These are phyloP conservation scores for Echium plantagineum DNA, from an alignment of 257 asterid species.

Conservation along the genomic window DNA sequence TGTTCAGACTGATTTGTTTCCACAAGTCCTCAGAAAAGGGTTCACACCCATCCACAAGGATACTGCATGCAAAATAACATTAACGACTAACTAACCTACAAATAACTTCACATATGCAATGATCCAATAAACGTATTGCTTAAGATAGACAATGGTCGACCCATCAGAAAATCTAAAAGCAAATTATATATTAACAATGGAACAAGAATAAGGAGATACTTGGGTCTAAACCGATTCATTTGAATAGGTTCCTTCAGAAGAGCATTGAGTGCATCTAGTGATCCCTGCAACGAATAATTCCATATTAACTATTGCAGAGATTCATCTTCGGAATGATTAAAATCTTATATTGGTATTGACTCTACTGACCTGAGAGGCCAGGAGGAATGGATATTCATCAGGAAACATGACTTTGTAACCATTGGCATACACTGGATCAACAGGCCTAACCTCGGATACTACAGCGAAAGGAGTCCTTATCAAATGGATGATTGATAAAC, in stretches of 20 bases:
- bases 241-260: constrained; percentile 46
- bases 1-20: constrained; percentile 40
- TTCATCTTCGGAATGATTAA: constrained; percentile 3
- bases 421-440: constrained; percentile 30
- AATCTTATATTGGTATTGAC: neutral
- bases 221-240: constrained; percentile 57
- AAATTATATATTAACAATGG: neutral
- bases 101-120: no score
- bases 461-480: constrained; percentile 8
- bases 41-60: constrained; percentile 59
- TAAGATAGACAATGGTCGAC: no score
- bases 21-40: constrained; percentile 55
- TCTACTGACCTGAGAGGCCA: constrained; percentile 44
- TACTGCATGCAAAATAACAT: constrained; percentile 20
- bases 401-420: constrained; percentile 34
- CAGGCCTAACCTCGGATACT: constrained; percentile 43
- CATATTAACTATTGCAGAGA: neutral
- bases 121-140: neutral
- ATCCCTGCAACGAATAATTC: constrained; percentile 30
- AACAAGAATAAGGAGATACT: constrained; percentile 21
- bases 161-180: neutral
- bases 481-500: neutral
- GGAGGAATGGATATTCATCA: constrained; percentile 56
- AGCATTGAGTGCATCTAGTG: constrained; percentile 42
- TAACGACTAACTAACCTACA: no score